phyloP scores from a whole-genome alignment of 2,329 filamentous ascomycete genomes.

The Fusarium albidum region DNA sequence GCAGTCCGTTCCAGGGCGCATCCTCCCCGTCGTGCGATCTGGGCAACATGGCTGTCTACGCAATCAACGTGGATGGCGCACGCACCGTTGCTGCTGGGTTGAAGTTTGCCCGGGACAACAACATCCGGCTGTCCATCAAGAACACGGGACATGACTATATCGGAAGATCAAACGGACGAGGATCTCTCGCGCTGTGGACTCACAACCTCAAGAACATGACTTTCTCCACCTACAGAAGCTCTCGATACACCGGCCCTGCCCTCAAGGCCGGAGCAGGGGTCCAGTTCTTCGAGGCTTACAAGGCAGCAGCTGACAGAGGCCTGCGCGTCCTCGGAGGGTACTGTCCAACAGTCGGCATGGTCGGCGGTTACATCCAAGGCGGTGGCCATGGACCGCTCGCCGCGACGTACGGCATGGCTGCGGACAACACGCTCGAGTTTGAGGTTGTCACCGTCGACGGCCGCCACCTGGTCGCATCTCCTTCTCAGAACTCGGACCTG shows the following conservation, averaged over 20 bases:
- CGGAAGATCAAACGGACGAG: background rate
- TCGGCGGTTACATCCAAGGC: slow-evolving; percentile 65
- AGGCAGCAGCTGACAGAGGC: background rate
- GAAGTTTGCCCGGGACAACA: too few species aligned
- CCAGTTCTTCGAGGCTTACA: background rate
- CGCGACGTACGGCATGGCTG: slow-evolving; percentile 60
- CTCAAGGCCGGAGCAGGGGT: background rate
- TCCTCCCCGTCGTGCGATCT: too few species aligned
- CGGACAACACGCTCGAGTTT: slow-evolving; percentile 62
- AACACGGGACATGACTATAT: background rate
- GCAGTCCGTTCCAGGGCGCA: too few species aligned
- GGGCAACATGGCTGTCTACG: too few species aligned
- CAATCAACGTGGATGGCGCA: too few species aligned
- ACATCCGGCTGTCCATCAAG: too few species aligned
- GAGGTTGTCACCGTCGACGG: slow-evolving; percentile 63
- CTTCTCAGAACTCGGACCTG: slow-evolving; percentile 57
- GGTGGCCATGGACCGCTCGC: slow-evolving; percentile 62
- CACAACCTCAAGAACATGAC: slow-evolving; percentile 1
- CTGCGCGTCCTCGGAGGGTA: slow-evolving; percentile 43
- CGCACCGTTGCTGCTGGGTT: too few species aligned
- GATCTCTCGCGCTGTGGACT: background rate
- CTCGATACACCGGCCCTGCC: background rate
- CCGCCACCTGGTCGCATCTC: slow-evolving; percentile 53
- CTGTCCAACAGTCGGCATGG: slow-evolving; percentile 58
- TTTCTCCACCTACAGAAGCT: background rate